Percentiles rank a stretch among this genome's conserved stretches.
These are phyloP conservation scores for Phialocephala subalpina DNA, from an alignment of 2,329 filamentous ascomycete genomes.

Conservation along the genomic window DNA sequence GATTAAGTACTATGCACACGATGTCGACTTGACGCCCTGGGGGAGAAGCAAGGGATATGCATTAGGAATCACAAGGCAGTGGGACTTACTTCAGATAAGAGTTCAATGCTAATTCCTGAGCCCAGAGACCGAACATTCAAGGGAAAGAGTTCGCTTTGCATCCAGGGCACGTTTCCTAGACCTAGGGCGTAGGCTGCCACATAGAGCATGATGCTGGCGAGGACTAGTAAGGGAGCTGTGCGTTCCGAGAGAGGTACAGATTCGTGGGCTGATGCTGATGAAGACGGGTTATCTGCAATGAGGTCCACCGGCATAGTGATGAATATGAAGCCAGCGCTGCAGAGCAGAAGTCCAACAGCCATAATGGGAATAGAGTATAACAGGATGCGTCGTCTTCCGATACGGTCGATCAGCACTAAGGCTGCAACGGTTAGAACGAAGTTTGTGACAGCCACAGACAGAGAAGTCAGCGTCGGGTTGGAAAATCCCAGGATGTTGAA, in stretches of 20 bases:
- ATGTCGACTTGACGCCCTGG: too few relatives aligned
- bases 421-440: conserved; percentile 81
- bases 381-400: conserved; percentile 82
- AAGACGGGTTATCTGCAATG: conserved; percentile 37
- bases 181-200: conserved; percentile 88
- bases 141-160: conserved; percentile 92
- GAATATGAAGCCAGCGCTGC: conserved; percentile 77
- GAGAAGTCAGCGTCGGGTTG: conserved; percentile 80
- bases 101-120: conserved; percentile 70
- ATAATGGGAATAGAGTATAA: conserved; percentile 87
- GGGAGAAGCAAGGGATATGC: too few relatives aligned
- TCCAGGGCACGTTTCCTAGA: conserved; percentile 93
- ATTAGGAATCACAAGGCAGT: too few relatives aligned
- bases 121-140: conserved; percentile 76
- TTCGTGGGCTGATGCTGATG: conserved; percentile 33
- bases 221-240: conserved; percentile 63
- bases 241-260: conserved; percentile 34
- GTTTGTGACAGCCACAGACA: conserved; percentile 84
- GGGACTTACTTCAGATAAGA: neutral
- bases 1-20: too few relatives aligned
- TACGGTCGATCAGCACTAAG: conserved; percentile 77
- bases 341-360: conserved; percentile 74
- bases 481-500: conserved; percentile 81
- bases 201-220: conserved; percentile 81
- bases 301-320: conserved; percentile 42